Evolutionary conservation across 1,284 basidiomycete species (phyloP).

Genomic region (Fistulina hepatica): DNA sequence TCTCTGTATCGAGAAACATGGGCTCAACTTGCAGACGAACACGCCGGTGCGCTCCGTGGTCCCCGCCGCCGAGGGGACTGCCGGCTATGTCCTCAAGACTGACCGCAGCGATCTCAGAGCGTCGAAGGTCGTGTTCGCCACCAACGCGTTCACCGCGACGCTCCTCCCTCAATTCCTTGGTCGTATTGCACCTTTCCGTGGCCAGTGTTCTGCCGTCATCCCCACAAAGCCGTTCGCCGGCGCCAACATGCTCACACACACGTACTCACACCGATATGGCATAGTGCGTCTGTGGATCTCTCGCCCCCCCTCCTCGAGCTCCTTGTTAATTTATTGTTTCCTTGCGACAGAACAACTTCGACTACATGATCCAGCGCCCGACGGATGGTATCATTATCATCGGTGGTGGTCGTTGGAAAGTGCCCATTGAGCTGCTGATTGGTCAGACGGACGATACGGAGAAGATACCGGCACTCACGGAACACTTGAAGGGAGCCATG

Average conservation of each 20-base stretch:
- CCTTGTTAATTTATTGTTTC: neutral
- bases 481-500: constrained; percentile 13
- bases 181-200: constrained; percentile 18
- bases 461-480: constrained; percentile 15
- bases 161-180: constrained; percentile 21
- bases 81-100: constrained; percentile 19
- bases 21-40: constrained; percentile 20
- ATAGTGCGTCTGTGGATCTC: constrained; percentile 5
- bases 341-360: constrained; percentile 15
- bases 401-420: constrained; percentile 17
- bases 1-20: constrained; percentile 18
- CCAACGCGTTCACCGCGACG: constrained; percentile 30
- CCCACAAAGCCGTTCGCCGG: constrained; percentile 18
- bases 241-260: constrained; percentile 14
- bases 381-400: constrained; percentile 20
- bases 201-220: constrained; percentile 19
- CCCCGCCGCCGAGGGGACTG: neutral
- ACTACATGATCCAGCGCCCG: constrained; percentile 22
- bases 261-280: constrained; percentile 15
- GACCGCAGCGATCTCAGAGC: constrained; percentile 19
- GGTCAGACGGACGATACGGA: constrained; percentile 20
- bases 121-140: constrained; percentile 27
- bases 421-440: constrained; percentile 15
- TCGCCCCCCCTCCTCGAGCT: neutral
- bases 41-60: constrained; percentile 15